Base-by-base conservation (phyloP, 371 early-diverging fungal species). In the Syncephalis plumigaleata region DNA sequence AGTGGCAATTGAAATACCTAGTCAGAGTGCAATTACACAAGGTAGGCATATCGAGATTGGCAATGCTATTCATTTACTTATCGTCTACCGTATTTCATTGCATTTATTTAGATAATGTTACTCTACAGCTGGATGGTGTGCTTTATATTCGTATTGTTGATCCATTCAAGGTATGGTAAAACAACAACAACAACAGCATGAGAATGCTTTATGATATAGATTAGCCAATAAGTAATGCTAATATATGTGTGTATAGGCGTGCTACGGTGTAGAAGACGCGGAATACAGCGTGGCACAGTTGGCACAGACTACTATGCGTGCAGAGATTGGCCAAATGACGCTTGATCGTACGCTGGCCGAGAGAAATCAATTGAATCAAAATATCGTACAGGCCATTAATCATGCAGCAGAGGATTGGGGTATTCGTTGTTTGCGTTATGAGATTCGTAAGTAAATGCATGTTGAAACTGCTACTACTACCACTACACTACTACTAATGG, bases 271-370 rank as follows among this genome's bases (percentile, higher is more conserved):
- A 15, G 91, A 88, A 48, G 81, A 95, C 61, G 84, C 90, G 24
- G 88, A 91, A 56, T 97, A 87, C 65, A 89, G 94, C 5, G 75
- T 97, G 39, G 73, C 89, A 2, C 96, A 95, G 60, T 74, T 97
- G 47, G 98, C 98, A 21, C 94, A 95, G 61, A 97, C 98, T 0
- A 92, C 96, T 1, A 95, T 95, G 95, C 79, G 97, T 26, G 91
- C 97, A 1, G 97, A 97, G 58, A 95, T 95, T 57, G 97, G 97
- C 24, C 92, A 92, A 61, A 80, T 97, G 84, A 91, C 94, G 0
- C 66, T 97, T 50, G 98, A 97, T 61, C 73, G 86, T 13, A 97
- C 95, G 2, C 63, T 97, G 44, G 91, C 96, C 1, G 93, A 97
- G 59, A 80, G 96, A 53, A 81, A 89, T 24, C 75, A 82, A 44